Conservation (phyloP, 225 moss, liverwort and hornwort genomes). For the Asterella californica region DNA sequence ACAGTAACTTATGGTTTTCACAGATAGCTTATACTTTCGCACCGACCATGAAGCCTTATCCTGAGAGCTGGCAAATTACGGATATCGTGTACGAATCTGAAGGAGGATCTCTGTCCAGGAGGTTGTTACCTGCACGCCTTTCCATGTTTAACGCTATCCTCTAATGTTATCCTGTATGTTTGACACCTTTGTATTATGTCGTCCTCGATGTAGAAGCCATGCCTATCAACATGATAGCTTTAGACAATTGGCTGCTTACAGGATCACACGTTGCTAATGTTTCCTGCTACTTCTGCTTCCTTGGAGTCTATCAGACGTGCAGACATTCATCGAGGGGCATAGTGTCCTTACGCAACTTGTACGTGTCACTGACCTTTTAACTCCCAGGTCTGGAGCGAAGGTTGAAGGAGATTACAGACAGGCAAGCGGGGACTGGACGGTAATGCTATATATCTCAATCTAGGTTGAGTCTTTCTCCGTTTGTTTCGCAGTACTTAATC, state of each 20-base stretch:
- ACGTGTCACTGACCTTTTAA: neutral
- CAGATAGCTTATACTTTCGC: conserved; percentile 89
- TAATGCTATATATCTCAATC: conserved; percentile 18
- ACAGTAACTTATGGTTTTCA: neutral
- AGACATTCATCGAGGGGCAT: neutral
- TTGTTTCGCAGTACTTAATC: neutral
- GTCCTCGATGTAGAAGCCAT: neutral
- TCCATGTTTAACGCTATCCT: neutral
- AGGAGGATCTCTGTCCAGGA: conserved; percentile 73
- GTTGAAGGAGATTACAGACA: conserved; percentile 45
- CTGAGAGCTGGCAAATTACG: conserved; percentile 87
- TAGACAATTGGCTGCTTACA: neutral
- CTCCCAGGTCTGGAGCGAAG: conserved; percentile 69
- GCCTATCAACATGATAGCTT: neutral
- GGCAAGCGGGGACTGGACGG: conserved; percentile 83
- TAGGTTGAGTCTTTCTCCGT: neutral
- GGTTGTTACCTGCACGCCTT: conserved; percentile 34
- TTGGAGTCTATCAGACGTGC: neutral
- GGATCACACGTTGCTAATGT: neutral
- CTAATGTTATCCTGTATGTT: neutral
- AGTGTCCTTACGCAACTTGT: neutral
- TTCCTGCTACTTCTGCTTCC: neutral
- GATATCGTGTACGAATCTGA: conserved; percentile 86
- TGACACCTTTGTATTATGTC: neutral
- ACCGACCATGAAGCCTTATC: conserved; percentile 90